Base-by-base conservation (phyloP, 164 flowering plant genomes). In the Platanus orientalis region DNA sequence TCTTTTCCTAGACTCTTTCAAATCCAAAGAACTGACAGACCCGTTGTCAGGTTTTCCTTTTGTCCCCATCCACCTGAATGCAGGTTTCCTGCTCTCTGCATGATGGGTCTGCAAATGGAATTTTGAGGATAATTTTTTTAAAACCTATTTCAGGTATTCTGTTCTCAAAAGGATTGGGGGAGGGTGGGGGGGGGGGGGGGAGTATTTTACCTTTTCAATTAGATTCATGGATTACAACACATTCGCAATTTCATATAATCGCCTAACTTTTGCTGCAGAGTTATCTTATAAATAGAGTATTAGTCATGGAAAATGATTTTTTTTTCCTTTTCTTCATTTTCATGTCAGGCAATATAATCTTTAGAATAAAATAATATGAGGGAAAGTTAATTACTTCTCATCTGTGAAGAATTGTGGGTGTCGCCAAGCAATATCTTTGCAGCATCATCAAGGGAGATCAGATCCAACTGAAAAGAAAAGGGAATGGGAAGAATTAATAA, bases 241-340 rank as follows among this genome's bases (percentile, higher is more conserved):
- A 76, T 95, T 95, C 19, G 98, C 97, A 75, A 95, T 95, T 69
- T 92, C 98, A 69, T 92, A 95, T 24, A 95, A 61, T 58, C 98
- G 77, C 61, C 98, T 81, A 7, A 92, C 93, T 75, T 95, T 95
- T 27, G 96, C 97, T 90, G 96, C 81, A 75, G 67, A 72, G 45
- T 71, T 63, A 71, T 67, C 69, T 67, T 48, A 60, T 7, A 30
- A 61, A 29, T 16, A 65, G 20, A 58, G 34, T 39, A 71, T 76
- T 62, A 77, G 69, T 55, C 54, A 65, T 45, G 34, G 34, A 40
- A 36, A 17, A 21, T 23, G 20, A 13, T 7, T 40, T 12, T 3
- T 36, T 3, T 25, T 36, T 0, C 7, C 6, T 24, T 6, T 21
- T 29, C 0, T 7, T 7, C 36, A 1, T 36, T 48, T 12, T 26